A percentile compares a stretch with the other conserved stretches of the same genome.
Conservation (phyloP, 2,329 filamentous ascomycete species). For the Aspergillus chevalieri region DNA sequence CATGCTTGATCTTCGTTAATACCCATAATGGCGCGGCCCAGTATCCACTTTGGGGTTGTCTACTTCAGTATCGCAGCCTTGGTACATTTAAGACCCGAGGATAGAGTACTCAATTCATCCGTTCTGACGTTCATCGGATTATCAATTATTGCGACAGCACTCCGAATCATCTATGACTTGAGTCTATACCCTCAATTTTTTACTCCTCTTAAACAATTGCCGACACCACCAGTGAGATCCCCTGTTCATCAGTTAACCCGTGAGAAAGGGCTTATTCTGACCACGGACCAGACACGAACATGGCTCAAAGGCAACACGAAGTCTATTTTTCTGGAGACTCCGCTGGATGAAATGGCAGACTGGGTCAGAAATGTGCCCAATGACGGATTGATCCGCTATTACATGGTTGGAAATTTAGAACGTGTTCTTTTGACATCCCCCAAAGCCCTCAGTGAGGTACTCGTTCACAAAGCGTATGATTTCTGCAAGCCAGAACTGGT, state of each 20-base stretch:
- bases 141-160: background rate
- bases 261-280: background rate
- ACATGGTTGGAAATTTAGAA: constrained; percentile 57
- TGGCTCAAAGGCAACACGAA: constrained; percentile 44
- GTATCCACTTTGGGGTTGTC: background rate
- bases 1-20: too few species aligned
- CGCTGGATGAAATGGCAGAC: constrained; percentile 31
- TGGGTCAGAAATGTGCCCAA: constrained; percentile 60
- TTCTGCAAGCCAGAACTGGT: constrained; percentile 59
- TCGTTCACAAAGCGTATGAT: constrained; percentile 63
- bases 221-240: background rate
- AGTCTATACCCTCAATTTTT: background rate
- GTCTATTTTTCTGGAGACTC: constrained; percentile 32
- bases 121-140: background rate
- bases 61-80: background rate
- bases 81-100: background rate
- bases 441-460: constrained; percentile 63
- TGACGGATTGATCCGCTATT: constrained; percentile 63
- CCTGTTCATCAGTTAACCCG: too few species aligned
- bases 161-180: background rate
- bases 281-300: constrained; percentile 25
- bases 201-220: background rate
- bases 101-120: background rate
- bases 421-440: constrained; percentile 56
- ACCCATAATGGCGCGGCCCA: background rate